Evolutionary conservation across 768 basidiomycete species (phyloP).

Genomic region (Mrakia blollopis): DNA sequence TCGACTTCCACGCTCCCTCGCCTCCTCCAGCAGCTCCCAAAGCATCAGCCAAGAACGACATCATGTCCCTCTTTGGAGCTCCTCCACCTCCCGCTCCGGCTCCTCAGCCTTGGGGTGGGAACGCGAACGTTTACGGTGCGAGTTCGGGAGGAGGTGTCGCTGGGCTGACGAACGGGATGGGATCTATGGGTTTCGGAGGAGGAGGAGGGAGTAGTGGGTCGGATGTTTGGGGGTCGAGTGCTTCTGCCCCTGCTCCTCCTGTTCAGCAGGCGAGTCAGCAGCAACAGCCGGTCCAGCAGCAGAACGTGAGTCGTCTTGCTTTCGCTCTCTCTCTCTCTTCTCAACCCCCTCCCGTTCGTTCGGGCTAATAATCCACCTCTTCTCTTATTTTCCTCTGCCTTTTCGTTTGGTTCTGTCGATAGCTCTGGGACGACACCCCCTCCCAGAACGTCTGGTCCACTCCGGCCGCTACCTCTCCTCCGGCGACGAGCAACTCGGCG

Average conservation of each 20-base stretch:
- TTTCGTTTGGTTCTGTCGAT: neutral
- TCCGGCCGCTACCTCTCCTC: neutral
- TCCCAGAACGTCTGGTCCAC: conserved; percentile 21
- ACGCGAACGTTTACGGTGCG: neutral
- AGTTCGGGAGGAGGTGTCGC: neutral
- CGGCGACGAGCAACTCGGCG: neutral
- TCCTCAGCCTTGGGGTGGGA: conserved; percentile 3
- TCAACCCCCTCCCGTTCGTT: neutral
- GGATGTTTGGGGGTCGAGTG: neutral
- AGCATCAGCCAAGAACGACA: conserved; percentile 35
- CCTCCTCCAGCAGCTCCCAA: conserved; percentile 39
- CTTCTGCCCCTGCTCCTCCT: conserved; percentile 7
- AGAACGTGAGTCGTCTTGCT: conserved; percentile 7
- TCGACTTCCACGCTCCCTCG: conserved; percentile 65
- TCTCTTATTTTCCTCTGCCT: too few relatives aligned
- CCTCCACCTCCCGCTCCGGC: conserved; percentile 19
- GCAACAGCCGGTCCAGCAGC: conserved; percentile 14
- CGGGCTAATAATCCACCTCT: neutral
- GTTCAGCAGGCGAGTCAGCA: neutral
- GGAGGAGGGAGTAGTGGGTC: neutral
- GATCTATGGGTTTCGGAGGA: conserved; percentile 22
- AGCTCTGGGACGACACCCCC: conserved; percentile 21
- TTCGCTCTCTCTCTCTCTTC: neutral
- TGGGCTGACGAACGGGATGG: conserved; percentile 1
- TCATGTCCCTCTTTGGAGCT: conserved; percentile 31